phyloP scores from a whole-genome alignment of 2,329 filamentous ascomycete genomes.

The Corynespora cassiicola region DNA sequence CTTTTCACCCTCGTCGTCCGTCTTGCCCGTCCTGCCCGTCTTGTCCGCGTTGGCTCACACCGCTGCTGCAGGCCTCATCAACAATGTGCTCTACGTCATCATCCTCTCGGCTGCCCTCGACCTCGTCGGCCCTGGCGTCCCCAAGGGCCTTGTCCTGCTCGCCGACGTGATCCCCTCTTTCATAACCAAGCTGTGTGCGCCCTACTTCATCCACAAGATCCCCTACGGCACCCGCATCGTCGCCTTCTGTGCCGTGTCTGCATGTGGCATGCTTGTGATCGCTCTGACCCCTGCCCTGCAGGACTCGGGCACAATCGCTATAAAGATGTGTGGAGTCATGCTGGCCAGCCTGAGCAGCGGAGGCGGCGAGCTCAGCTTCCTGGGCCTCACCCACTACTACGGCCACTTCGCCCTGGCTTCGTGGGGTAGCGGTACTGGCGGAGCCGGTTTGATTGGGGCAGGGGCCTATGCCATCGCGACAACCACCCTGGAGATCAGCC shows the following conservation, averaged over 20 bases:
- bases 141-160: slow-evolving; percentile 91
- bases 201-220: slow-evolving; percentile 90
- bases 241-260: slow-evolving; percentile 76
- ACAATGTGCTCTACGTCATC: slow-evolving; percentile 97
- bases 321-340: slow-evolving; percentile 83
- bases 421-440: slow-evolving; percentile 93
- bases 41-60: slow-evolving; percentile 6
- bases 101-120: slow-evolving; percentile 95
- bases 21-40: slow-evolving; percentile 1
- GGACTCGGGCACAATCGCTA: slow-evolving; percentile 66
- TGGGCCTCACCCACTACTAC: slow-evolving; percentile 92
- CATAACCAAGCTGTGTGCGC: slow-evolving; percentile 82
- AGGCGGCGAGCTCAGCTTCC: slow-evolving; percentile 86
- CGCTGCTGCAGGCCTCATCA: slow-evolving; percentile 73
- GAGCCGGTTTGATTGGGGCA: slow-evolving; percentile 84
- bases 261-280: slow-evolving; percentile 87
- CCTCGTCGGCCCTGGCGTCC: slow-evolving; percentile 83
- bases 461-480: slow-evolving; percentile 88
- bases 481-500: slow-evolving; percentile 76
- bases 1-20: not conserved
- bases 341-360: slow-evolving; percentile 86
- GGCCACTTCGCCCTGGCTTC: slow-evolving; percentile 84
- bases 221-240: slow-evolving; percentile 80
- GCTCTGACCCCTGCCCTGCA: slow-evolving; percentile 74
- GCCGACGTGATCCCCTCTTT: slow-evolving; percentile 93